phyloP scores from a whole-genome alignment of 2,329 filamentous ascomycete species.

The Fusarium sp. region DNA sequence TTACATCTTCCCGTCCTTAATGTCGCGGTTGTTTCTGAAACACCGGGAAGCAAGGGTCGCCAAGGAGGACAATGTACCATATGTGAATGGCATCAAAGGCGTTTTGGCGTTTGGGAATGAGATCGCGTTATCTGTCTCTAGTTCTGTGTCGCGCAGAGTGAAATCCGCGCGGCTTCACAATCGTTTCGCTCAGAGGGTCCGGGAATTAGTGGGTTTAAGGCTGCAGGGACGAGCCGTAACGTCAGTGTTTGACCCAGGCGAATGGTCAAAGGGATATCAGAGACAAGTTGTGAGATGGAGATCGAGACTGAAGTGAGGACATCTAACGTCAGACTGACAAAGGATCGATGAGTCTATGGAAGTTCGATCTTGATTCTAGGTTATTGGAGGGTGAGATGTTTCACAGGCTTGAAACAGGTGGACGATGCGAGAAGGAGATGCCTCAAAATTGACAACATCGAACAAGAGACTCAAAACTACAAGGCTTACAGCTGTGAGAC shows the following conservation, averaged over 20 bases:
- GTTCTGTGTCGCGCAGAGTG: not conserved
- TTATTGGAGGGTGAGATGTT: conserved; percentile 28
- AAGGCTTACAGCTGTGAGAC: conserved; percentile 5
- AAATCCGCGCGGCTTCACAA: not conserved
- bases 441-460: not conserved
- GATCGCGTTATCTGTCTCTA: conserved; percentile 1
- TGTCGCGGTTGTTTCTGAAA: conserved; percentile 2
- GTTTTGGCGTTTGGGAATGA: conserved; percentile 29
- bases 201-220: conserved; percentile 11
- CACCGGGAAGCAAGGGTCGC: conserved; percentile 25
- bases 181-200: not conserved
- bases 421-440: conserved; percentile 7
- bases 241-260: conserved; percentile 17
- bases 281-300: not conserved
- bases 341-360: conserved; percentile 27
- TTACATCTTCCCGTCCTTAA: not conserved
- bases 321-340: conserved; percentile 4
- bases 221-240: conserved; percentile 28
- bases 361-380: conserved; percentile 28
- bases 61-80: conserved; percentile 20
- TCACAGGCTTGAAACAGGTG: conserved; percentile 24
- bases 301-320: conserved; percentile 24
- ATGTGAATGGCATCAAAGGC: conserved; percentile 24
- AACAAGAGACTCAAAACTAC: conserved; percentile 11
- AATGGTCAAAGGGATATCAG: conserved; percentile 8